Percentiles rank a stretch among this genome's conserved stretches.
Evolutionary conservation across 163 green algal species (phyloP).

Genomic region (Prototheca wickerhamii): DNA sequence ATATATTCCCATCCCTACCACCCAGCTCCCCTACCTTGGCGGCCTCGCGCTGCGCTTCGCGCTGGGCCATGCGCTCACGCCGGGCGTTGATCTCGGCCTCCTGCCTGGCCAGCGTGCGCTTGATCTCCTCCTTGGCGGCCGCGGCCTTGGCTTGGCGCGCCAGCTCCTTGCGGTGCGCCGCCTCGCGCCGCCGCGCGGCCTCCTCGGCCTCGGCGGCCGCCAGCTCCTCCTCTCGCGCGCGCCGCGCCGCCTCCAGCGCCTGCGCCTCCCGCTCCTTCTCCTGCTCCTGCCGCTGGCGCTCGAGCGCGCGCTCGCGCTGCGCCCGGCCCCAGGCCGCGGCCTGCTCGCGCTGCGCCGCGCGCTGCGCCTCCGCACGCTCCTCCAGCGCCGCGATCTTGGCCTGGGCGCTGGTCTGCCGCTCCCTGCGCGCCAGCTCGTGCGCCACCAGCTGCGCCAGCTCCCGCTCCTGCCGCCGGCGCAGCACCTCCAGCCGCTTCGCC

Average conservation of each 20-base stretch:
- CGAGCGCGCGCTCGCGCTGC: conserved; percentile 59
- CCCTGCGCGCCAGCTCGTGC: conserved; percentile 60
- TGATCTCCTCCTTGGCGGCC: conserved; percentile 50
- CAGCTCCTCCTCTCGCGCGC: conserved; percentile 5
- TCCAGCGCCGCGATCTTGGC: conserved; percentile 54
- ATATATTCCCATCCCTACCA: not conserved
- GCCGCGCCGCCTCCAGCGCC: conserved; percentile 10
- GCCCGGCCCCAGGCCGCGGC: conserved; percentile 45
- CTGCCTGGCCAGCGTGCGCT: conserved; percentile 12
- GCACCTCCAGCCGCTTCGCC: conserved; percentile 58
- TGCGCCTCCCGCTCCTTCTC: conserved; percentile 44
- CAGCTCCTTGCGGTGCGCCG: not conserved
- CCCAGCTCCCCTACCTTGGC: conserved; percentile 1
- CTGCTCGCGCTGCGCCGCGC: conserved; percentile 35
- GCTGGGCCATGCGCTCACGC: not conserved
- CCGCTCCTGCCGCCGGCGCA: conserved; percentile 63
- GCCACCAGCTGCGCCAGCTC: conserved; percentile 54
- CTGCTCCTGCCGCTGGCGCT: conserved; percentile 27
- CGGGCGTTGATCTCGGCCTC: conserved; percentile 3
- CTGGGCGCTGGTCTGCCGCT: conserved; percentile 65
- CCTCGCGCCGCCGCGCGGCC: not conserved
- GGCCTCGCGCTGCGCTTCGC: conserved; percentile 18
- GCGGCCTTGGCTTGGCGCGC: conserved; percentile 40
- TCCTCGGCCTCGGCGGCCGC: conserved; percentile 13
- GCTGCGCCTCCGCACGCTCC: conserved; percentile 45